Conservation (phyloP, 306 rosid genomes). For the Rosa chinensis region DNA sequence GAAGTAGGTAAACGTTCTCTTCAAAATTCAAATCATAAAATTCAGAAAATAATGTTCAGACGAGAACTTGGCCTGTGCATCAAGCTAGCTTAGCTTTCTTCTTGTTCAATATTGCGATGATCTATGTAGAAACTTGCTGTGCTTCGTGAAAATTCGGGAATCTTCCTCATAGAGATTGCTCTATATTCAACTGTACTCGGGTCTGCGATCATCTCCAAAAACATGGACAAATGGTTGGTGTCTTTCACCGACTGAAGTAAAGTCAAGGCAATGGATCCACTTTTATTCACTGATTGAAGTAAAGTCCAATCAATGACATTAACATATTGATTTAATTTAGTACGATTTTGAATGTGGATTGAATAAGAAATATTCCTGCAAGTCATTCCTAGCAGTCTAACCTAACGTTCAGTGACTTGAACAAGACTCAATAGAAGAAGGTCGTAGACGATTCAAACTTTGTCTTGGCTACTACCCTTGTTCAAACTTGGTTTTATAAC, state of each 20-base stretch:
- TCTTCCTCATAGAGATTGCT: not conserved
- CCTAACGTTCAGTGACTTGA: conserved; percentile 4
- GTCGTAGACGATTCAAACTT: not conserved
- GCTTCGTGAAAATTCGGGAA: not conserved
- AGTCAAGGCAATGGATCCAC: not conserved
- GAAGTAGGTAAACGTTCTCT: not conserved
- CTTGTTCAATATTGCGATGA: no score
- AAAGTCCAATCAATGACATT: not conserved
- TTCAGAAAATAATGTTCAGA: not conserved
- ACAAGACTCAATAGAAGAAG: not conserved
- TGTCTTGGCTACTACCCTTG: not conserved
- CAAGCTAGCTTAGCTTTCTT: not conserved
- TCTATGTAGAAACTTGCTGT: not conserved
- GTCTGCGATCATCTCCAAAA: not conserved
- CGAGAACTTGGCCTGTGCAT: not conserved
- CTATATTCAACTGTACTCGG: not conserved
- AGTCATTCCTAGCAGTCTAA: conserved; percentile 25
- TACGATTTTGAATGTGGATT: not conserved
- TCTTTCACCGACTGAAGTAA: not conserved
- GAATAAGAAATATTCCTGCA: not conserved
- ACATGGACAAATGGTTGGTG: not conserved
- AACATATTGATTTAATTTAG: not conserved
- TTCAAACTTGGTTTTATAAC: not conserved
- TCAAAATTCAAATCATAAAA: not conserved
- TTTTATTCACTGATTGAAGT: not conserved